These are phyloP conservation scores for Sistotremastrum suecicum DNA, from an alignment of 768 basidiomycete genomes.

Conservation along the genomic window DNA sequence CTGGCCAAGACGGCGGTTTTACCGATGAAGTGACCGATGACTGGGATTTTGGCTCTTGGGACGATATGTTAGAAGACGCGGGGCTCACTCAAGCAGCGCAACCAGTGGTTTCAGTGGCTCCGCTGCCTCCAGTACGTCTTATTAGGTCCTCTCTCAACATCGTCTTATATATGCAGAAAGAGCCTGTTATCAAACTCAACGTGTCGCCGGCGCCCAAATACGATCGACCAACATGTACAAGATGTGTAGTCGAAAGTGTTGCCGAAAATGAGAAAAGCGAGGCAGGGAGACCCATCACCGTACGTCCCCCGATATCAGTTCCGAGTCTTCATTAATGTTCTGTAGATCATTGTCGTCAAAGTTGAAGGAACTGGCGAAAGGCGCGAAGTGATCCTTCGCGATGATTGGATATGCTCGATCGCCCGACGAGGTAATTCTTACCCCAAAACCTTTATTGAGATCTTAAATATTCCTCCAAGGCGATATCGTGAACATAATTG, in stretches of 20 bases:
- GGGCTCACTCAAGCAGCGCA: too few species aligned
- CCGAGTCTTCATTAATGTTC: not conserved
- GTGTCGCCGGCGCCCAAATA: constrained; percentile 7
- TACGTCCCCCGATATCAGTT: constrained; percentile 9
- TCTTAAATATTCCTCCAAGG: constrained; percentile 25
- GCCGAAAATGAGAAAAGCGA: constrained; percentile 17
- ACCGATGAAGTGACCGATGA: too few species aligned
- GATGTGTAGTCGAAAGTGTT: constrained; percentile 42
- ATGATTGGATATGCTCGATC: constrained; percentile 66
- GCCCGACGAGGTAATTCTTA: constrained; percentile 47
- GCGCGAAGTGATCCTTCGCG: constrained; percentile 45
- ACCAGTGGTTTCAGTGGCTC: too few species aligned
- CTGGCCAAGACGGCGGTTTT: too few species aligned
- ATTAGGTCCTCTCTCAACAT: too few species aligned
- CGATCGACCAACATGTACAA: constrained; percentile 27
- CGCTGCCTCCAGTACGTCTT: not conserved
- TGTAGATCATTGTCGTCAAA: constrained; percentile 38
- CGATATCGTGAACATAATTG: constrained; percentile 72
- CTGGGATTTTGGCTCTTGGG: too few species aligned
- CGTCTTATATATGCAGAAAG: not conserved
- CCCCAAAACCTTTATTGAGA: too few species aligned
- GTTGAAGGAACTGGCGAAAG: constrained; percentile 23
- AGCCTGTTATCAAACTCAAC: not conserved
- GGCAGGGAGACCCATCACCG: constrained; percentile 26
- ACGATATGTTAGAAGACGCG: too few species aligned